Percentiles rank a stretch among this genome's conserved stretches.
phyloP scores from a whole-genome alignment of 116 monocot genomes.

The Iris pallida region DNA sequence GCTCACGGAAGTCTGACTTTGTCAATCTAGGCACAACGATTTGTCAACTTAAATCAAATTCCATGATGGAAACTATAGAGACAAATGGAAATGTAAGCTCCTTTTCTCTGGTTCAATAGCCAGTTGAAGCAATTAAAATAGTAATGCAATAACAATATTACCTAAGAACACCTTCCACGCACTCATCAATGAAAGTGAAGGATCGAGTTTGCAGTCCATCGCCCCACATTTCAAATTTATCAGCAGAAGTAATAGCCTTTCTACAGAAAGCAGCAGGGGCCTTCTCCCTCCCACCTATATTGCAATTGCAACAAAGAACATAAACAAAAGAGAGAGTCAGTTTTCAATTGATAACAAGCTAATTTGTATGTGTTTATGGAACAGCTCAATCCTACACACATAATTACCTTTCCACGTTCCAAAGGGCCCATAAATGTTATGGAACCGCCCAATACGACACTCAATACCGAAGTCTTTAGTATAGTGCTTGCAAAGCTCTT shows the following conservation, averaged over 20 bases:
- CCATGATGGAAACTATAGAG: background rate
- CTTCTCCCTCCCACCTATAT: constrained; percentile 64
- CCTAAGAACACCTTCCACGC: constrained; percentile 58
- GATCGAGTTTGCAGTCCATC: constrained; percentile 64
- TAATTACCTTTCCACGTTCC: constrained; percentile 93
- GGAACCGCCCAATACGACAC: constrained; percentile 87
- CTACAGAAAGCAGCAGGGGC: constrained; percentile 67
- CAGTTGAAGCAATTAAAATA: background rate
- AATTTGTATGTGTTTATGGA: background rate
- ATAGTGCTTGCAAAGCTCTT: constrained; percentile 99
- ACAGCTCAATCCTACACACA: background rate
- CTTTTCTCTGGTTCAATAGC: background rate
- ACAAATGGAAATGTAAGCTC: background rate
- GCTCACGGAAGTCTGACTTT: constrained; percentile 92
- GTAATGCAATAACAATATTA: background rate
- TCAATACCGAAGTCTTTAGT: constrained; percentile 94
- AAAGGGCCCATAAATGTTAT: constrained; percentile 98
- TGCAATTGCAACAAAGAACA: background rate
- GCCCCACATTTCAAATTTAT: constrained; percentile 66
- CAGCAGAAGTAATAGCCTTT: constrained; percentile 40
- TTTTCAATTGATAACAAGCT: background rate
- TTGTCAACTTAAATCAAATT: background rate
- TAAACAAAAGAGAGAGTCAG: constrained; percentile 4
- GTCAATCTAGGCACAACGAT: constrained; percentile 50
- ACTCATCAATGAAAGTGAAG: constrained; percentile 65